Evolutionary conservation across 129 eudicot species (phyloP), one percentile per base, ranked within the genome.

Genomic region (Escallonia herrerae): DNA sequence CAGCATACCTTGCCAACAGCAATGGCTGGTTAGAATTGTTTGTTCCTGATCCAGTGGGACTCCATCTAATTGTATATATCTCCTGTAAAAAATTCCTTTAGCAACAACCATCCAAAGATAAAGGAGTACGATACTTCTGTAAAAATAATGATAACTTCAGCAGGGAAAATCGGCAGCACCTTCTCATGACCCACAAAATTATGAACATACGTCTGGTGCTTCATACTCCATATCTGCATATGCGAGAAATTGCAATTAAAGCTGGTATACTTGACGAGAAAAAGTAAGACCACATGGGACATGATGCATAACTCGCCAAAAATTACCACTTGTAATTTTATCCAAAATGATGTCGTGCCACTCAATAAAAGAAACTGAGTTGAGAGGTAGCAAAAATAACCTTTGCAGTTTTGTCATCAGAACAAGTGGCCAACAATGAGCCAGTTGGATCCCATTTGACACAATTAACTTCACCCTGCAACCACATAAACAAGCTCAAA

Each of bases 371-470:
- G 7, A 64, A 5, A 53, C 14, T 22, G 45, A 12, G 33, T 22
- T 22, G 66, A 45, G 39, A 47, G 13, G 58, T 50, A 52, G 60
- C 39, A 49, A 49, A 51, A 53, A 41, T 43, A 58, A 86, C 89
- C 89, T 86, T 86, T 58, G 73, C 69, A 7, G 95, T 80, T 63
- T 8, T 59, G 68, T 86, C 95, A 75, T 80, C 79, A 42, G 95
- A 86, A 55, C 89, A 71, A 56, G 95, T 82, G 47, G 95, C 95
- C 74, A 86, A 70, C 50, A 86, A 54, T 37, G 69, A 62, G 46
- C 84, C 86, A 7, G 82, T 68, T 58, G 89, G 82, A 66, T 86
- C 89, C 89, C 95, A 86, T 74, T 78, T 77, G 58, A 86, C 76
- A 71, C 84, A 72, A 74, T 86, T 86, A 45, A 86, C 81, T 80